These are phyloP conservation scores for Clausena lansium DNA, from an alignment of 345 rosid species.

Conservation along the genomic window DNA sequence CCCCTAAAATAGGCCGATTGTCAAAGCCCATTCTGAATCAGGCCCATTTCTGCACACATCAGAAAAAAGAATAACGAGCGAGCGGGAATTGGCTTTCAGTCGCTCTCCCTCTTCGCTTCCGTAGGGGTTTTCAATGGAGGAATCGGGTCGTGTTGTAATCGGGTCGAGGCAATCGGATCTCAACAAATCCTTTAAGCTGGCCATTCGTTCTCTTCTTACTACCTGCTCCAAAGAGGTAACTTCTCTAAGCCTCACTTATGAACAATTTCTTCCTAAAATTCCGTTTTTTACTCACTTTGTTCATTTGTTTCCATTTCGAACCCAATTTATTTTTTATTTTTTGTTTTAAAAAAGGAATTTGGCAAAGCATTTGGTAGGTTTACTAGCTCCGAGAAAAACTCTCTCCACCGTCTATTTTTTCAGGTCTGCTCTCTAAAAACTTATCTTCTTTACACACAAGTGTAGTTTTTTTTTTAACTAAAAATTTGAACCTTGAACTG, in stretches of 20 bases:
- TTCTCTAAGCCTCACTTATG: neutral
- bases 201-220: conserved; percentile 58
- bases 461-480: neutral
- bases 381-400: conserved; percentile 41
- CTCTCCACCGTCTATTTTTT: conserved; percentile 46
- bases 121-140: conserved; percentile 14
- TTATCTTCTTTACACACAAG: neutral
- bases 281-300: neutral
- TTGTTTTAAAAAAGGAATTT: conserved; percentile 38
- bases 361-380: conserved; percentile 49
- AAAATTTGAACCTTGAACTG: neutral
- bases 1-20: no score
- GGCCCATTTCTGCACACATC: neutral
- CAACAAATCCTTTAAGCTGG: conserved; percentile 52
- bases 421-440: conserved; percentile 38
- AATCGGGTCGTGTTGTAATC: conserved; percentile 13
- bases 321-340: neutral
- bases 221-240: conserved; percentile 55
- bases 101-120: neutral
- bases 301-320: neutral
- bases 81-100: neutral
- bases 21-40: neutral
- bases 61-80: neutral
- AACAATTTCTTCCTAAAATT: neutral
- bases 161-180: conserved; percentile 46